Evolutionary conservation across 768 basidiomycete genomes (phyloP), one percentile per base, ranked within the genome.

Genomic region (Hypholoma fasciculare): DNA sequence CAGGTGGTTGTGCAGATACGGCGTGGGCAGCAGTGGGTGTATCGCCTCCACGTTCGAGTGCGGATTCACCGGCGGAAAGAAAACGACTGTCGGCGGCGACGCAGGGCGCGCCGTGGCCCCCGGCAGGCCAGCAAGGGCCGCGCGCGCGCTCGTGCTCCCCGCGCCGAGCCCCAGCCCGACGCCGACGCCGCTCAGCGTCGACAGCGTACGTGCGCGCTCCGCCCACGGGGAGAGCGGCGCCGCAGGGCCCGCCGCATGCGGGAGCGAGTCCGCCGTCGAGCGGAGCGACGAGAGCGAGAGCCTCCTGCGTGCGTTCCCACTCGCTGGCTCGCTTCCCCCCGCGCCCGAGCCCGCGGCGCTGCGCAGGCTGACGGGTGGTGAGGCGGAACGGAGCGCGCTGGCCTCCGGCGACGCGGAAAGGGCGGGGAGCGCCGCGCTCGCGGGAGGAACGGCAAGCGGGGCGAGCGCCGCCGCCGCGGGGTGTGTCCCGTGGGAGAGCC

Each of bases 11-110:
- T 76, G 82, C 60, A 89, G 69, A 66, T 90, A 91, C 42, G 89
- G 89, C 3, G 82, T 81, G 0, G 90, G 90, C 20, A 92, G 77
- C 16, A 91, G 76, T 0, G 88, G 82, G 67, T 92, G 90, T 8
- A 88, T 82, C 23, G 72, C 75, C 66, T 90, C 87, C 17, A 83
- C 72, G 54, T 83, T 77, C 20, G 74, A 73, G 49, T 79, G 77
- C 16, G 82, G 78, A 55, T 83, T 86, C n/a, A 74, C 71, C 0
- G 83, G 79, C 8, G 90, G 88, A 73, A 92, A 90, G 71, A 85
- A 81, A 7, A 80, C 74, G 6, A 84, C 77, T 51, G 84, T 69
- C 56, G 83, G 83, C 13, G 77, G 78, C 16, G 75, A 77, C 11
- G 77, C 75, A 16, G 74, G 79, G 39, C 76, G 76, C 56, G 78